Evolutionary conservation across 768 basidiomycete genomes (phyloP).

Genomic region (Suillus tomentosus): DNA sequence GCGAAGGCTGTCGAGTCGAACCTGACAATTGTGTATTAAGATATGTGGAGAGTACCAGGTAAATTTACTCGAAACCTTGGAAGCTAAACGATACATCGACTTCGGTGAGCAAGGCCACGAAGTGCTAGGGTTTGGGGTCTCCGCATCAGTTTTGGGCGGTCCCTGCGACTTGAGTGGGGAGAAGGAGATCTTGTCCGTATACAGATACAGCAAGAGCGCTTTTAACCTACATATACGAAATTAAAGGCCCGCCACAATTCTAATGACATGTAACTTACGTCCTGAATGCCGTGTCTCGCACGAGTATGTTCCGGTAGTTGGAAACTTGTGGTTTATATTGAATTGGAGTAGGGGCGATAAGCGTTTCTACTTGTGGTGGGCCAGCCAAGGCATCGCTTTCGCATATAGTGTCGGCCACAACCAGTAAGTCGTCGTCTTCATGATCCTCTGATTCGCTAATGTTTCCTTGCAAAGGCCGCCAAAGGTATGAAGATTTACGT

Average conservation of each 20-base stretch:
- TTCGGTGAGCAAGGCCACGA: conserved; percentile 39
- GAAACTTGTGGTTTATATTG: conserved; percentile 12
- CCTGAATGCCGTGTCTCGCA: conserved; percentile 30
- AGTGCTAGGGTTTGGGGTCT: conserved; percentile 1
- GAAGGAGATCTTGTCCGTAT: conserved; percentile 37
- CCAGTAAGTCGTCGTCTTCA: not conserved
- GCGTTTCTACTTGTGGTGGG: not conserved
- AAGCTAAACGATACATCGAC: conserved; percentile 45
- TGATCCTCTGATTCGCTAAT: conserved; percentile 14
- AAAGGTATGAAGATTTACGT: not conserved
- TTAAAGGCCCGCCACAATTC: not conserved
- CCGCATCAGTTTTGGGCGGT: not conserved
- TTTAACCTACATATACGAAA: conserved; percentile 32
- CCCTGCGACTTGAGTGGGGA: conserved; percentile 30
- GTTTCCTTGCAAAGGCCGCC: conserved; percentile 9
- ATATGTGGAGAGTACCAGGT: not conserved
- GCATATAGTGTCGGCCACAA: conserved; percentile 8
- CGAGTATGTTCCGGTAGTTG: conserved; percentile 25
- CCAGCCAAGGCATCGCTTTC: too few species aligned
- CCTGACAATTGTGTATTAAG: conserved; percentile 11
- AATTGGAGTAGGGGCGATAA: conserved; percentile 12
- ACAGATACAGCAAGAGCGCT: conserved; percentile 41
- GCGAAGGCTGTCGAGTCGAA: conserved; percentile 23
- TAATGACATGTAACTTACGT: conserved; percentile 19
- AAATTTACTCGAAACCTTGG: conserved; percentile 26